Conservation (phyloP, 2,329 filamentous ascomycete genomes). For the Aspergillus cejpii region DNA sequence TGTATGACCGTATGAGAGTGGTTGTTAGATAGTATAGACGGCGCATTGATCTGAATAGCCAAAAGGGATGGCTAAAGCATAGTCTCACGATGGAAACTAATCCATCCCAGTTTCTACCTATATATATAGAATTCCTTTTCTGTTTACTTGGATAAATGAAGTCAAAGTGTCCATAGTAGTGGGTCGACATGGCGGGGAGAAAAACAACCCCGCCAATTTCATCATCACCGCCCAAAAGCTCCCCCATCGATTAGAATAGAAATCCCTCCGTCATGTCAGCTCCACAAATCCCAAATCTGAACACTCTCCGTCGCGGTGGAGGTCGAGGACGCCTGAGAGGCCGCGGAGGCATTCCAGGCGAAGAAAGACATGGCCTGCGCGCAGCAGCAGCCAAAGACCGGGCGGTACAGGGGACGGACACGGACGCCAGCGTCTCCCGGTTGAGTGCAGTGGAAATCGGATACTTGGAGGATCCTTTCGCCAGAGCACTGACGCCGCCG, state of each 20-base stretch:
- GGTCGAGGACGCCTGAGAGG: constrained; percentile 46
- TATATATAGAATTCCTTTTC: too few species aligned
- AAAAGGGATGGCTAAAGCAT: too few species aligned
- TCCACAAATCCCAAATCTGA: constrained; percentile 71
- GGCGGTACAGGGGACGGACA: constrained; percentile 81
- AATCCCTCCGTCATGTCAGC: constrained; percentile 53
- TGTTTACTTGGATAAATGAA: too few species aligned
- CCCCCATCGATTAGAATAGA: constrained; percentile 9
- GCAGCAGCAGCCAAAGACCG: constrained; percentile 53
- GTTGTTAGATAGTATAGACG: constrained; percentile 10
- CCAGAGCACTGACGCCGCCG: constrained; percentile 58
- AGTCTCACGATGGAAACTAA: too few species aligned
- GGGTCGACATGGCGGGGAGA: neutral
- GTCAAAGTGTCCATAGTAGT: too few species aligned
- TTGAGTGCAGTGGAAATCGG: constrained; percentile 80
- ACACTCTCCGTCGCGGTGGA: constrained; percentile 50
- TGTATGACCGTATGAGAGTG: constrained; percentile 31
- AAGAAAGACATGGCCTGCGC: constrained; percentile 25
- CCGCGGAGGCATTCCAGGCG: constrained; percentile 26
- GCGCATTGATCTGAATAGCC: neutral
- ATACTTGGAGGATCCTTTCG: constrained; percentile 78
- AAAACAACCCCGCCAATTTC: constrained; percentile 9
- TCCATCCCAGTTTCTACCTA: too few species aligned
- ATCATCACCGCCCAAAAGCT: constrained; percentile 16
- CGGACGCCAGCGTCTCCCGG: constrained; percentile 81